These are phyloP conservation scores for Trypanosoma platydactyli DNA, from an alignment of 208 protist species.

Conservation along the genomic window DNA sequence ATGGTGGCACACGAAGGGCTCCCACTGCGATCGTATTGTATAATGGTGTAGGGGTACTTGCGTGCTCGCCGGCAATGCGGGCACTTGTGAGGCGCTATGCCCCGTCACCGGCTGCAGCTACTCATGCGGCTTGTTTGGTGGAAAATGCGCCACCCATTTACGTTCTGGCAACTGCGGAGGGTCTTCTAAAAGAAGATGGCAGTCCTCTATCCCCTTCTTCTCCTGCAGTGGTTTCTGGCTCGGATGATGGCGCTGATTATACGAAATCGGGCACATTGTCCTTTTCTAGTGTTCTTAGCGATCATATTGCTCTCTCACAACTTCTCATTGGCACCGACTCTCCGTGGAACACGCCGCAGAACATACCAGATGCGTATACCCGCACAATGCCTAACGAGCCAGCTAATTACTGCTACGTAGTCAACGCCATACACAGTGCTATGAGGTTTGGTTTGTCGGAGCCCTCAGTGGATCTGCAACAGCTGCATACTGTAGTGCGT, in stretches of 20 bases:
- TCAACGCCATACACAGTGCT: slow-evolving; percentile 40
- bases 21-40: slow-evolving; percentile 65
- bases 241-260: slow-evolving; percentile 1
- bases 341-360: slow-evolving; percentile 77
- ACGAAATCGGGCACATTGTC: background rate
- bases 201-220: background rate
- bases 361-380: slow-evolving; percentile 64
- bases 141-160: slow-evolving; percentile 33
- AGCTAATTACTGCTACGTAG: slow-evolving; percentile 64
- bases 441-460: slow-evolving; percentile 21
- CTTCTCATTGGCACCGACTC: slow-evolving; percentile 64
- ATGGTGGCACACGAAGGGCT: slow-evolving; percentile 8
- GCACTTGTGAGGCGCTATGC: slow-evolving; percentile 33
- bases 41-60: slow-evolving; percentile 49
- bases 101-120: background rate
- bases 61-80: slow-evolving; percentile 49
- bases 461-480: slow-evolving; percentile 6
- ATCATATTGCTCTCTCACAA: slow-evolving; percentile 39
- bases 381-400: slow-evolving; percentile 77
- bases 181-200: slow-evolving; percentile 28
- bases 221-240: background rate
- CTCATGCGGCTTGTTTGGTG: background rate
- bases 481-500: slow-evolving; percentile 29
- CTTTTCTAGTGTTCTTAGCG: slow-evolving; percentile 16
- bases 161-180: slow-evolving; percentile 58